Evolutionary conservation across 352 stramenopile species (phyloP).

Genomic region (Phytophthora colocasiae): DNA sequence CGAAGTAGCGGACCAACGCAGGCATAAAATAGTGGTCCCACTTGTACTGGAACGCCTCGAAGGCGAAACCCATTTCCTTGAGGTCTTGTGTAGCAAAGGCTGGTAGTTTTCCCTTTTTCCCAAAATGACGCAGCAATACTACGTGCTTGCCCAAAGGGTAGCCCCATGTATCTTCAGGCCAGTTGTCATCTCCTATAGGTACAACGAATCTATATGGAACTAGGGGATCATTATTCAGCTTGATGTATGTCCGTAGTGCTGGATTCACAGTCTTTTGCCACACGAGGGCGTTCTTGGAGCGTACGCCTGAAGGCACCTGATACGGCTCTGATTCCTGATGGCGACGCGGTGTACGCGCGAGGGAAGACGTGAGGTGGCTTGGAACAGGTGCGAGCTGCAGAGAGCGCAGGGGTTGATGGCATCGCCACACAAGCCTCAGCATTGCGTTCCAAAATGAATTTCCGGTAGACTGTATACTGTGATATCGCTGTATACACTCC

Average conservation of each 20-base stretch:
- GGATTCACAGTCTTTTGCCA: constrained; percentile 1
- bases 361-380: too few relatives aligned
- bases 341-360: too few relatives aligned
- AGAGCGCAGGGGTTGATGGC: too few relatives aligned
- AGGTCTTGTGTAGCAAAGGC: constrained; percentile 13
- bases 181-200: background rate
- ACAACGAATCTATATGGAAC: constrained; percentile 7
- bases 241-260: constrained; percentile 1
- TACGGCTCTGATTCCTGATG: background rate
- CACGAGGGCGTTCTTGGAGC: too few relatives aligned
- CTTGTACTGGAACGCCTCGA: constrained; percentile 29
- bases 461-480: too few relatives aligned
- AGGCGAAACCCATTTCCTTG: constrained; percentile 35
- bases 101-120: background rate
- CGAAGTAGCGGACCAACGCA: constrained; percentile 32
- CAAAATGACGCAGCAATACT: background rate
- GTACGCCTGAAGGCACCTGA: background rate
- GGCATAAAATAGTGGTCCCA: constrained; percentile 40
- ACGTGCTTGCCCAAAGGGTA: background rate
- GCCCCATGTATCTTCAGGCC: background rate
- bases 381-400: too few relatives aligned
- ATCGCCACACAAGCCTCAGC: too few relatives aligned
- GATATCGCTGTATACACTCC: too few relatives aligned
- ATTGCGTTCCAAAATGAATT: too few relatives aligned
- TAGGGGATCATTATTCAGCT: constrained; percentile 6